These are phyloP conservation scores for Nemania serpens DNA, from an alignment of 2,329 filamentous ascomycete genomes.

Conservation along the genomic window DNA sequence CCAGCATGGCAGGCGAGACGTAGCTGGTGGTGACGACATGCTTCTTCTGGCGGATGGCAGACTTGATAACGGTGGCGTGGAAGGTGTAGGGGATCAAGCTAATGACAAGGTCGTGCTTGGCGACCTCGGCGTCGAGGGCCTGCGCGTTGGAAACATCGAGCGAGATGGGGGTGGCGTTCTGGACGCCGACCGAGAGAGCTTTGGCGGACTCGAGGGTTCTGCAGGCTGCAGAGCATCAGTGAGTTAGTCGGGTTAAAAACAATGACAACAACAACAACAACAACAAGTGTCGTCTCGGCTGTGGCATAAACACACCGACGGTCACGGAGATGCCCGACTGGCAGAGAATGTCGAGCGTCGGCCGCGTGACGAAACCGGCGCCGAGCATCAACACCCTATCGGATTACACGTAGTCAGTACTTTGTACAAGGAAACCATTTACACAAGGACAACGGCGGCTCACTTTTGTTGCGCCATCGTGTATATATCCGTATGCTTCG, in stretches of 20 bases:
- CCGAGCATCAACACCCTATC: slow-evolving; percentile 47
- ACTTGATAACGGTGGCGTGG: slow-evolving; percentile 89
- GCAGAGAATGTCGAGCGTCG: slow-evolving; percentile 67
- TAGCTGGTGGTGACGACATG: slow-evolving; percentile 95
- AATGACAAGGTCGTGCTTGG: slow-evolving; percentile 79
- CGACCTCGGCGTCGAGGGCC: slow-evolving; percentile 80
- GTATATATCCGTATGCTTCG: no score
- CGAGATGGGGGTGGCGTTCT: slow-evolving; percentile 75
- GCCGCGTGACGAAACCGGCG: slow-evolving; percentile 52
- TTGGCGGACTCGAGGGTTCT: slow-evolving; percentile 78
- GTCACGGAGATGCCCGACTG: slow-evolving; percentile 66
- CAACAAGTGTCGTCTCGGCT: neutral
- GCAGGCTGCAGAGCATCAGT: slow-evolving; percentile 64
- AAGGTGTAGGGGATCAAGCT: slow-evolving; percentile 89
- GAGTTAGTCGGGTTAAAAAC: no score
- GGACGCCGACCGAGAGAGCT: slow-evolving; percentile 72
- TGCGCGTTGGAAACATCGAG: slow-evolving; percentile 79
- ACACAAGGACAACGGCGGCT: no score
- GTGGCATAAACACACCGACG: slow-evolving; percentile 54
- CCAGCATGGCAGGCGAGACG: slow-evolving; percentile 89
- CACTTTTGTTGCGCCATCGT: no score
- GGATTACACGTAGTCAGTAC: no score
- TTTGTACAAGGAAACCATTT: no score
- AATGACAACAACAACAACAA: neutral
- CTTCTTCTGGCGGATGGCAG: slow-evolving; percentile 91